Conservation (phyloP, 495 filamentous ascomycete genomes). For the Aspergillus kassunensis region DNA sequence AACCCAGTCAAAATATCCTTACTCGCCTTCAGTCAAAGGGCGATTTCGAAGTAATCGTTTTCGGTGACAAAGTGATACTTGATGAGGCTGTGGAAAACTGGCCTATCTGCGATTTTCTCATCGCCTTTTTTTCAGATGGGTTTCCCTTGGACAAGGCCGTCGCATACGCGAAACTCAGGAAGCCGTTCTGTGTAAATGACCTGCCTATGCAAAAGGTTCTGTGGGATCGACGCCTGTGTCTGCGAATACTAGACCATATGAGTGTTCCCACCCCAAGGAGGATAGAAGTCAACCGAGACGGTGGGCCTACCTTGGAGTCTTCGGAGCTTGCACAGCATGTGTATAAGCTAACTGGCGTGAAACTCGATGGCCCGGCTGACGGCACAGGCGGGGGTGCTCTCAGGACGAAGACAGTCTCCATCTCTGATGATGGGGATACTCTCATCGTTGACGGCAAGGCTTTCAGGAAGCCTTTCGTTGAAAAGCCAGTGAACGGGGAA, state of each 20-base stretch:
- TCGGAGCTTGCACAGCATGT: constrained; percentile 73
- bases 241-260: constrained; percentile 82
- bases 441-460: constrained; percentile 78
- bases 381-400: constrained; percentile 62
- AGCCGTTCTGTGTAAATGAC: constrained; percentile 96
- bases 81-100: constrained; percentile 75
- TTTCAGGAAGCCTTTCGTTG: constrained; percentile 91
- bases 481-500: constrained; percentile 97
- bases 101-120: constrained; percentile 79
- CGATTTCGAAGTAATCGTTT: constrained; percentile 94
- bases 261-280: constrained; percentile 83
- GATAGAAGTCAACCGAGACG: constrained; percentile 92
- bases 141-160: constrained; percentile 98
- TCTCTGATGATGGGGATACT: constrained; percentile 80
- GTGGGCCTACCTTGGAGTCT: constrained; percentile 75
- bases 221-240: constrained; percentile 90
- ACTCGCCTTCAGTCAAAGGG: constrained; percentile 84
- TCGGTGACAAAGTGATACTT: constrained; percentile 96
- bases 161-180: constrained; percentile 83
- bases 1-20: constrained; percentile 91
- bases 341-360: constrained; percentile 72
- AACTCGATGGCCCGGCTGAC: constrained; percentile 69
- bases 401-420: constrained; percentile 61
- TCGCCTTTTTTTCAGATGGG: constrained; percentile 96
- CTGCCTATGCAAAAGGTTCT: constrained; percentile 96